Conservation (phyloP, 2,329 filamentous ascomycete genomes). For the Penicillium griseofulvum region DNA sequence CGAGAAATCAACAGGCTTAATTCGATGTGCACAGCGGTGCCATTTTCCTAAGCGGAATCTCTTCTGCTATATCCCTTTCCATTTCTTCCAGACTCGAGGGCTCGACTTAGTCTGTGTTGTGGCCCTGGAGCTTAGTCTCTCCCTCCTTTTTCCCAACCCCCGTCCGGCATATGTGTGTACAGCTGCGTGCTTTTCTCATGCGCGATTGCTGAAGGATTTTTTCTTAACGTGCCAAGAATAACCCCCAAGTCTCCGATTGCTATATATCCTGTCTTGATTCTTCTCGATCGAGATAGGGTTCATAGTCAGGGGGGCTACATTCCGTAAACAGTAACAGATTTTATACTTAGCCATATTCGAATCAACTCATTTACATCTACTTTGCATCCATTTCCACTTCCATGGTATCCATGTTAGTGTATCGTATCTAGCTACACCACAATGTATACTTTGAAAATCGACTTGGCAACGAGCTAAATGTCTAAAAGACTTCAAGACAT, state of each 20-base stretch:
- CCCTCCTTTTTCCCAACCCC: conserved; percentile 3
- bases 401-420: background rate
- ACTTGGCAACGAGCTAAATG: no score
- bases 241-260: conserved; percentile 43
- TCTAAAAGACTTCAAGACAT: no score
- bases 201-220: conserved; percentile 66
- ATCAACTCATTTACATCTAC: background rate
- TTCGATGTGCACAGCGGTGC: conserved; percentile 26
- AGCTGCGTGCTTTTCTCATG: conserved; percentile 61
- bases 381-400: background rate
- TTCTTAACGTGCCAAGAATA: conserved; percentile 61
- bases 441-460: no score
- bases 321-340: conserved; percentile 20
- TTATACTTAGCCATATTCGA: background rate
- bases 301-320: conserved; percentile 50
- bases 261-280: conserved; percentile 48
- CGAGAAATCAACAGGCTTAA: conserved; percentile 31
- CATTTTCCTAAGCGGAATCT: conserved; percentile 15
- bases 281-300: conserved; percentile 43
- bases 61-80: conserved; percentile 7
- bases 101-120: conserved; percentile 7
- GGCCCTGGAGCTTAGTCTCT: conserved; percentile 12
- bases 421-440: background rate
- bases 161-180: conserved; percentile 68
- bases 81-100: conserved; percentile 7